A percentile compares a stretch with the other conserved stretches of the same genome.
Conservation (phyloP, 2,329 filamentous ascomycete species). For the Fusarium albosuccineum region DNA sequence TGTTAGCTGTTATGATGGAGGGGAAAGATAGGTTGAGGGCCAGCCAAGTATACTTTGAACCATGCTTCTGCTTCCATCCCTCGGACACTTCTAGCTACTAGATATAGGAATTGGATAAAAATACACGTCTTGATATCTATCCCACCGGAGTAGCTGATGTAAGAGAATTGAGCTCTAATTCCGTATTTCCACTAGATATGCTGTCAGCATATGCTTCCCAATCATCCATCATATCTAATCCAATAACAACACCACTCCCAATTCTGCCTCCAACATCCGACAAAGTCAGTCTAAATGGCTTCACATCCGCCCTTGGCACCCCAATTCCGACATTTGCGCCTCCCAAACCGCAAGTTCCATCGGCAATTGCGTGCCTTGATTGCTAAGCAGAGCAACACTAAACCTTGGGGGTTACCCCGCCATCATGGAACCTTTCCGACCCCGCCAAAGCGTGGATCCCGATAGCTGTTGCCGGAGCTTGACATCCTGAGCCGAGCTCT, state of each 20-base stretch:
- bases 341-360: conserved; percentile 8
- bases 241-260: background rate
- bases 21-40: no score
- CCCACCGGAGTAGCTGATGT: background rate
- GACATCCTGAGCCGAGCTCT: background rate
- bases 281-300: background rate
- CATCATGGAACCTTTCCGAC: conserved; percentile 39
- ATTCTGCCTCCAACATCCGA: background rate
- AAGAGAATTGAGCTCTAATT: no score
- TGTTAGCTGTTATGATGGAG: no score
- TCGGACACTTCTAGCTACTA: no score
- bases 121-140: background rate
- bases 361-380: background rate
- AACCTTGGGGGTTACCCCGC: conserved; percentile 40
- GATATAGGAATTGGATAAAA: no score
- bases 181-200: no score
- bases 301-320: background rate
- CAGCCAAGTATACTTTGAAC: no score
- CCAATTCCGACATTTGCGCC: conserved; percentile 2
- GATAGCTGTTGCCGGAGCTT: conserved; percentile 17
- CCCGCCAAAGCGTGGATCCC: conserved; percentile 21
- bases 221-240: background rate
- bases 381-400: conserved; percentile 16
- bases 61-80: no score
- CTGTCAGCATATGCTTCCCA: background rate